phyloP scores from a whole-genome alignment of 2,329 filamentous ascomycete genomes.

The Didymella exigua region DNA sequence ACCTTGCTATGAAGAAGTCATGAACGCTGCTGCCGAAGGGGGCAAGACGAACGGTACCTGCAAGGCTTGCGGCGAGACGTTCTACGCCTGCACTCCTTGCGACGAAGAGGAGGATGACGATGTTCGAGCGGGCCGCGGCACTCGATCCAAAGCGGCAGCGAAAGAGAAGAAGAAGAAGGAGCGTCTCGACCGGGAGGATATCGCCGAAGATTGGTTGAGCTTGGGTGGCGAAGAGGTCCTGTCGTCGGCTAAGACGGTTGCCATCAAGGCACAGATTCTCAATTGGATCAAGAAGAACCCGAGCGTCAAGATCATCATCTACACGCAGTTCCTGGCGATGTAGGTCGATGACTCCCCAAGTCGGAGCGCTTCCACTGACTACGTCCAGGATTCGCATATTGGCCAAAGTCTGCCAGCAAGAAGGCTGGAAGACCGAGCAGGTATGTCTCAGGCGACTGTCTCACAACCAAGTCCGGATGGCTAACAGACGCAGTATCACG shows the following conservation, averaged over 20 bases:
- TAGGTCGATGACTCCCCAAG: constrained; percentile 10
- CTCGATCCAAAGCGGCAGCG: constrained; percentile 19
- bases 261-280: constrained; percentile 53
- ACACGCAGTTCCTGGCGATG: constrained; percentile 64
- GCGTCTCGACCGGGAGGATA: constrained; percentile 35
- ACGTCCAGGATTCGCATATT: constrained; percentile 54
- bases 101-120: constrained; percentile 30
- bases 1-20: constrained; percentile 50
- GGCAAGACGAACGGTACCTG: constrained; percentile 29
- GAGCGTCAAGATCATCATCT: constrained; percentile 63
- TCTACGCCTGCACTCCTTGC: constrained; percentile 23
- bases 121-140: constrained; percentile 3
- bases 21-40: constrained; percentile 36
- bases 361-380: constrained; percentile 13
- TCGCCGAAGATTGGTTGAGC: constrained; percentile 48
- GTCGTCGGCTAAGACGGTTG: constrained; percentile 54
- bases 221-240: constrained; percentile 45
- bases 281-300: constrained; percentile 54
- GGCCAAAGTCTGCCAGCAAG: constrained; percentile 54
- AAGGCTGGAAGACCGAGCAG: constrained; percentile 56
- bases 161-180: constrained; percentile 25
- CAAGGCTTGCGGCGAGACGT: constrained; percentile 38
- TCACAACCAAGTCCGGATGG: no score
- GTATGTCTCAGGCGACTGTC: constrained; percentile 27
- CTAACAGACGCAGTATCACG: constrained; percentile 51